Base-by-base conservation (phyloP, 2,329 filamentous ascomycete species). In the Curvularia eragrostidis region DNA sequence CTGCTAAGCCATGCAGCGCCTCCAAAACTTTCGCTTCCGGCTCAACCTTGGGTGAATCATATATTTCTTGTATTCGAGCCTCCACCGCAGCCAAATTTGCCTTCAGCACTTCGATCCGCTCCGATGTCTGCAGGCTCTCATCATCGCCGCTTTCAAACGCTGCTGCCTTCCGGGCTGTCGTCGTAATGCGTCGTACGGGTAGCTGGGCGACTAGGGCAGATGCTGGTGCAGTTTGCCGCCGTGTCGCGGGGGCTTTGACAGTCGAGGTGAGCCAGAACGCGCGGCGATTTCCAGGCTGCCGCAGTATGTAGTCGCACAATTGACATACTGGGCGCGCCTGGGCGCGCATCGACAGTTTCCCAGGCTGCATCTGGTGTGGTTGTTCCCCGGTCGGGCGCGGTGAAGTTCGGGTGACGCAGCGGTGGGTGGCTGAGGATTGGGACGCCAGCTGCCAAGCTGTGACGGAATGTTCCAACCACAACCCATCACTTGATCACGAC, bases 241-340 rank as follows among this genome's bases (percentile, higher is more conserved):
- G 70, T 42, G 67, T 59, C 15, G 71, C 62, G 62, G 69, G 65
- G 50, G 68, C 62, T 54, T 63, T 67, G 57, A 70, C 38, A 15
- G 65, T 61, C 19, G 71, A 65, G 19, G 66, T 52, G 52, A 65
- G 58, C 54, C 70, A 50, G 55, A 74, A 73, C 8, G 67, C 62
- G 54, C 72, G 73, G 51, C 70, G 72, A 43, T 54, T 56, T 13
- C 66, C 56, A 34, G 71, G 68, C 65, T 71, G 70, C 63, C 62
- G 72, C 52, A 64, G 47, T 34, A 73, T 66, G 64, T 66, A 71
- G 56, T 71, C 69, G 64, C 73, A 76, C 58, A 74, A 58, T 56
- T 75, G 72, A 61, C 73, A 76, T 15, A 73, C 59, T 38, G 70
- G 65, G 59, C 69, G 72, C 61, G 73, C 59, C 18, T 47, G 69